A percentile compares a stretch with the other conserved stretches of the same genome.
These are phyloP conservation scores for Leucogyrophana mollusca DNA, from an alignment of 768 basidiomycete genomes.

Conservation along the genomic window DNA sequence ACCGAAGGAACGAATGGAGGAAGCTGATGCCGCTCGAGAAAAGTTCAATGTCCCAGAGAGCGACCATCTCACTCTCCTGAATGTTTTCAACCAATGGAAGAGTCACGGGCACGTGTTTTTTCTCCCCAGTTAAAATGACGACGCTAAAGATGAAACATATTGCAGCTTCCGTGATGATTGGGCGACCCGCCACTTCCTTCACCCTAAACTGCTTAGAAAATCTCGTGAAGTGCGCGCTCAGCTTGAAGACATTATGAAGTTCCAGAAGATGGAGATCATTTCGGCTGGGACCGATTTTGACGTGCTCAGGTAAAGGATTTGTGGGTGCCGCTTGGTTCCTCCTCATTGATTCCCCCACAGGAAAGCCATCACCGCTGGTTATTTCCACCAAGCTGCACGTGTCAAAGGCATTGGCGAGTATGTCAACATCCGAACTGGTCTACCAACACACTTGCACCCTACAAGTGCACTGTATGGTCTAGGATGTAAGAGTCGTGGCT, in stretches of 20 bases:
- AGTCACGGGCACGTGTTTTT: slow-evolving; percentile 71
- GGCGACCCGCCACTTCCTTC: slow-evolving; percentile 93
- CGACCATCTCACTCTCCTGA: slow-evolving; percentile 92
- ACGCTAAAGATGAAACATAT: not conserved
- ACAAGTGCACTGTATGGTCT: slow-evolving; percentile 96
- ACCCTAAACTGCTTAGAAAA: slow-evolving; percentile 94
- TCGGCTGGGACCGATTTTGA: slow-evolving; percentile 97
- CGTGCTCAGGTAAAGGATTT: slow-evolving; percentile 57
- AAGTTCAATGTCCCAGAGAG: slow-evolving; percentile 99
- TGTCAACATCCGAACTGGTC: slow-evolving; percentile 91
- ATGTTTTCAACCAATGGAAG: slow-evolving; percentile 99
- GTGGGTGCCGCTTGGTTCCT: not conserved
- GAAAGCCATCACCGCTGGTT: slow-evolving; percentile 96
- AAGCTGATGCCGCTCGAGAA: slow-evolving; percentile 95
- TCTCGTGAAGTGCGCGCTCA: slow-evolving; percentile 93
- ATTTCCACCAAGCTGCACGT: slow-evolving; percentile 97
- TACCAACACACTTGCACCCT: slow-evolving; percentile 95
- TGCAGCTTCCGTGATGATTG: slow-evolving; percentile 88
- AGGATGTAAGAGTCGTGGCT: slow-evolving; percentile 64
- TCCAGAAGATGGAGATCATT: slow-evolving; percentile 93
- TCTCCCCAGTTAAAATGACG: not conserved
- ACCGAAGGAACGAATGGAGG: slow-evolving; percentile 96
- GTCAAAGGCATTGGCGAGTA: slow-evolving; percentile 99
- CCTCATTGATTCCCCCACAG: slow-evolving; percentile 35
- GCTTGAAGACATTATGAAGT: slow-evolving; percentile 98